Evolutionary conservation across 345 rosid species (phyloP), one percentile per base, ranked within the genome.

Genomic region (Cardamine occulta): DNA sequence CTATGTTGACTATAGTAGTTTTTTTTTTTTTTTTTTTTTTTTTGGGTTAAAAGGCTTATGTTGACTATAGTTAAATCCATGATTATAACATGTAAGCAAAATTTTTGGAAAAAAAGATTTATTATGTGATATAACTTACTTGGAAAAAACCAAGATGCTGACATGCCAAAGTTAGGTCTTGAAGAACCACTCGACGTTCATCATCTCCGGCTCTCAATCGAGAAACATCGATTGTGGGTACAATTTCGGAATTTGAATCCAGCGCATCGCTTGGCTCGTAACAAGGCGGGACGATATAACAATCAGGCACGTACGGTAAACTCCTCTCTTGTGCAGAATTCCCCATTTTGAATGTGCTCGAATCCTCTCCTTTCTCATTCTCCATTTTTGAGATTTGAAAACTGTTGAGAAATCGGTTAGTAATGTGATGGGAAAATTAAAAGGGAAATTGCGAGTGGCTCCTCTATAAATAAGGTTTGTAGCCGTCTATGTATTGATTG

Each of bases 211-310:
- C 73, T 32, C 73, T 76, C 73, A 91, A 39, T n/a, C 71, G 68
- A 57, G 76, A 64, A 24, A 89, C 47, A 35, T 91, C 91, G 75
- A 88, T 80, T 3, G 80, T 72, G 4, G 93, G 91, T 31, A 84
- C 57, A 26, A 2, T 21, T 15, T 74, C 81, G 0, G 40, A 12
- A 39, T 74, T 54, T 0, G 88, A 58, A 14, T 48, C 53, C 70
- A 59, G 55, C 18, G 63, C 55, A 58, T 67, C 52, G 3, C 32
- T 58, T 1, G 85, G 83, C 40, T 73, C 60, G 2, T 61, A 60
- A 4, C 81, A 52, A 54, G 74, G 29, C 2, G 87, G 88, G 29
- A 85, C 53, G 0, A 14, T 64, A 14, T 83, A 86, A 63, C 84
- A 75, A 9, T 81, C 77, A 0, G 85, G 87, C 19, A 84, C 83